Base-by-base conservation (phyloP, 2,329 filamentous ascomycete species). In the Neophaeococcomyces aloes region DNA sequence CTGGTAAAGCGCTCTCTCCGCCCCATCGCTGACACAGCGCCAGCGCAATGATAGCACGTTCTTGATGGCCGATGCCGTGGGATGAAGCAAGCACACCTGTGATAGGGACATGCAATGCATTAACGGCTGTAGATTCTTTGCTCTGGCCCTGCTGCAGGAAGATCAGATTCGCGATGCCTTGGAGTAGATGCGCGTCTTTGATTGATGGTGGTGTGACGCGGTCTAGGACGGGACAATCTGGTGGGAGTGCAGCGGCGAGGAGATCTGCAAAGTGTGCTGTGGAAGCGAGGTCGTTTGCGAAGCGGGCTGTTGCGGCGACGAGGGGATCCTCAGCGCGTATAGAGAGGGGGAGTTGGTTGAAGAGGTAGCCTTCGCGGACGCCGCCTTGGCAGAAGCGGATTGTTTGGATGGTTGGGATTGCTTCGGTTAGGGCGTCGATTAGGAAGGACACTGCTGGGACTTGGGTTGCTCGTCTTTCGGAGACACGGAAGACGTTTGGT, bases 331-430 rank as follows among this genome's bases (percentile, higher is more conserved):
- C 71, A 38, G 78, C 74, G 43, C 83, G 76, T 13, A 82, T 61
- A 0, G 69, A 59, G 0, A 61, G 53, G 0, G 77, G 69, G 8
- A 94, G 71, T 2, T 53, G 53, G 31, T 53, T 47, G 64, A 86
- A 86, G 30, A 94, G 66, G 33, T 79, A 79, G 0, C 88, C 88
- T 62, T 94, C 87, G 31, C 87, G 72, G 48, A 94, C 88, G 6
- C 87, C 88, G 15, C 88, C 86, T 54, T 86, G 81, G 58, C 86
- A 93, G 63, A 94, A 95, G 1, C 81, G 81, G 2, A 88, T 83
- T 18, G 75, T 72, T 33, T 77, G 76, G 52, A 94, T 81, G 33
- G 71, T 71, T 3, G 83, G 83, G 2, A 94, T 71, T 1, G 79
- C 75, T 31, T 75, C 67, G 25, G 81, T 69, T 13, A 95, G 74